Evolutionary conservation across 2,329 filamentous ascomycete species (phyloP).

Genomic region (Fusarium coicis): DNA sequence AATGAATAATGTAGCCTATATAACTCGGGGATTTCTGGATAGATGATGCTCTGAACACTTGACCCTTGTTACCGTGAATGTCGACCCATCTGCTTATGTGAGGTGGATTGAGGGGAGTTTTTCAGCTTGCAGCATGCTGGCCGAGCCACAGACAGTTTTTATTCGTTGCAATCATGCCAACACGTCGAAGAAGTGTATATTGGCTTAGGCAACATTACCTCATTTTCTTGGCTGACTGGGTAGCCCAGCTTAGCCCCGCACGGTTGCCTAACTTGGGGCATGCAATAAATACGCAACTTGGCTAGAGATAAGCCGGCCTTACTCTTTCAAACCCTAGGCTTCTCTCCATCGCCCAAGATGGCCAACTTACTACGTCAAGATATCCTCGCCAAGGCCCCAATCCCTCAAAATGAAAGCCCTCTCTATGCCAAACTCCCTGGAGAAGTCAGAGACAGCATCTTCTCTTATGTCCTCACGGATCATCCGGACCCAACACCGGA

Average conservation of each 20-base stretch:
- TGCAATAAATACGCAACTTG: background rate
- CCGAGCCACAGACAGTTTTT: background rate
- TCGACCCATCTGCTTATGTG: background rate
- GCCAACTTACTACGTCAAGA: background rate
- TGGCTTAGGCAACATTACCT: background rate
- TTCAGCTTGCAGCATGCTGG: background rate
- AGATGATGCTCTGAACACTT: background rate
- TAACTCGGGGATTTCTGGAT: background rate
- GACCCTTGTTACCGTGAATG: background rate
- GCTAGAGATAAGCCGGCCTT: background rate
- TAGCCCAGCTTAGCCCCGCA: slow-evolving; percentile 15
- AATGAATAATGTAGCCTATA: background rate
- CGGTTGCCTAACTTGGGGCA: slow-evolving; percentile 9
- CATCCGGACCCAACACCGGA: slow-evolving; percentile 48
- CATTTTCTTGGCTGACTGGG: background rate
- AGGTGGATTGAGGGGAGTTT: background rate
- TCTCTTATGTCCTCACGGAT: slow-evolving; percentile 52
- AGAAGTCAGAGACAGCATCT: slow-evolving; percentile 62
- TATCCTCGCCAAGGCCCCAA: background rate
- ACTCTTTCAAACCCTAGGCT: background rate
- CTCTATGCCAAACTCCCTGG: slow-evolving; percentile 56
- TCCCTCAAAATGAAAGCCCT: slow-evolving; percentile 31
- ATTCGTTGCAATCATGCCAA: background rate
- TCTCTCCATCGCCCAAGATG: background rate
- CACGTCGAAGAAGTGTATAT: background rate